Conservation (phyloP, 768 basidiomycete species). For the Asterophora parasitica region DNA sequence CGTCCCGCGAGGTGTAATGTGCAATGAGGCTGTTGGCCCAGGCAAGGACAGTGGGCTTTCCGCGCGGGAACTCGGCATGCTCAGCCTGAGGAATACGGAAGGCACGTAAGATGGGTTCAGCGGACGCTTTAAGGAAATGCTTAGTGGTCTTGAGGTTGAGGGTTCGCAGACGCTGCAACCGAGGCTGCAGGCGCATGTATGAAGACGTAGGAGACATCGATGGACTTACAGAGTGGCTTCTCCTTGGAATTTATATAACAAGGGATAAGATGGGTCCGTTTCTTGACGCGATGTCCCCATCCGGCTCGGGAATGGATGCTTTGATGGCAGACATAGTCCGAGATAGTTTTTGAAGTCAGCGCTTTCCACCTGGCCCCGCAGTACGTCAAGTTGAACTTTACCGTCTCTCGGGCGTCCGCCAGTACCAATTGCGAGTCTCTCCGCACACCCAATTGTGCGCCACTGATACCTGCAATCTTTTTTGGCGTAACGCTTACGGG, state of each 20-base stretch:
- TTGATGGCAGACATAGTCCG: conserved; percentile 2
- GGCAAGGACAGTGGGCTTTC: conserved; percentile 9
- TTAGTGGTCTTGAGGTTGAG: conserved; percentile 10
- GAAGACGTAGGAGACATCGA: conserved; percentile 4
- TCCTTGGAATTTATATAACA: neutral
- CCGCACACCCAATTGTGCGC: neutral
- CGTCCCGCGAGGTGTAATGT: conserved; percentile 10
- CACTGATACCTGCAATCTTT: neutral
- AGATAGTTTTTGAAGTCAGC: neutral
- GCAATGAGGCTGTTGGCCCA: conserved; percentile 10
- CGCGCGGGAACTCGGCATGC: conserved; percentile 11
- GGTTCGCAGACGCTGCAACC: conserved; percentile 12
- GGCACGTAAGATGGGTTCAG: conserved; percentile 10
- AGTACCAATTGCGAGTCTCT: neutral
- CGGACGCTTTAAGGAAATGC: conserved; percentile 9
- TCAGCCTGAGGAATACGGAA: conserved; percentile 5
- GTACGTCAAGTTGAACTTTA: neutral
- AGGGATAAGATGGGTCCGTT: neutral
- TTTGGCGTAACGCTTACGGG: neutral
- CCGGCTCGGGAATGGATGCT: neutral
- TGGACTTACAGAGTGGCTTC: neutral
- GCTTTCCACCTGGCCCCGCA: neutral
- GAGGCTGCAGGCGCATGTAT: conserved; percentile 7
- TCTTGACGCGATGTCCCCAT: conserved; percentile 2
- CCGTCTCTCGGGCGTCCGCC: neutral